phyloP scores from a whole-genome alignment of 1,284 basidiomycete species.

The Ceratobasidium sp. region DNA sequence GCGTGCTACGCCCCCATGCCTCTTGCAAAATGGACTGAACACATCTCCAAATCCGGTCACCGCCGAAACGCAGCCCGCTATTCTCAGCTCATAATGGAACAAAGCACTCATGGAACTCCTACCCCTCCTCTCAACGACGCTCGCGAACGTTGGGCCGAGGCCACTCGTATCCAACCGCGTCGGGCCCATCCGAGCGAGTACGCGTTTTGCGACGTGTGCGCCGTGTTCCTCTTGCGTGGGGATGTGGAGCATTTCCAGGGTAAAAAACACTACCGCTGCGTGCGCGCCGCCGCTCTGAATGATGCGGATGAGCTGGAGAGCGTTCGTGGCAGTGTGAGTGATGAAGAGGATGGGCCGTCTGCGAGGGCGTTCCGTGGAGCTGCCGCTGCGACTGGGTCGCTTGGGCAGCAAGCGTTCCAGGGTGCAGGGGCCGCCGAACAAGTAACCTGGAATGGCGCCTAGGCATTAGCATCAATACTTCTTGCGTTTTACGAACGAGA shows the following conservation, averaged over 20 bases:
- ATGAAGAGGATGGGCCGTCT: constrained; percentile 36
- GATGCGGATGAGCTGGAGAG: constrained; percentile 43
- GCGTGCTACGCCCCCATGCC: constrained; percentile 38
- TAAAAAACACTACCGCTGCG: constrained; percentile 34
- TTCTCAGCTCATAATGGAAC: constrained; percentile 26
- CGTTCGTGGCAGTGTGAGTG: constrained; percentile 43
- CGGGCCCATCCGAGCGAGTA: constrained; percentile 38
- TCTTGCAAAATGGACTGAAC: constrained; percentile 35
- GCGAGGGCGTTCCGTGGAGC: constrained; percentile 4
- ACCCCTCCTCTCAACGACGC: constrained; percentile 1
- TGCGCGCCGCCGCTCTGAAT: constrained; percentile 13
- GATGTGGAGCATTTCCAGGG: constrained; percentile 41
- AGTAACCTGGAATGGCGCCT: not conserved
- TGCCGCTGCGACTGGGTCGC: constrained; percentile 12
- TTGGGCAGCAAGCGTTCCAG: constrained; percentile 28
- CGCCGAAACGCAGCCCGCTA: constrained; percentile 37
- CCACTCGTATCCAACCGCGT: constrained; percentile 30
- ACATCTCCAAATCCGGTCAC: constrained; percentile 24
- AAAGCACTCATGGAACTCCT: not conserved
- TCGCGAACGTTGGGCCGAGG: constrained; percentile 41
- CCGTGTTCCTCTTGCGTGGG: constrained; percentile 27
- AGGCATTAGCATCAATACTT: not conserved
- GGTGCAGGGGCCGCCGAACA: not conserved
- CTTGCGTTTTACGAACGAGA: not conserved
- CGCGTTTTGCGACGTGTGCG: constrained; percentile 36